Base-by-base conservation (phyloP, 2,329 filamentous ascomycete species). In the Lecanicillium sp. region DNA sequence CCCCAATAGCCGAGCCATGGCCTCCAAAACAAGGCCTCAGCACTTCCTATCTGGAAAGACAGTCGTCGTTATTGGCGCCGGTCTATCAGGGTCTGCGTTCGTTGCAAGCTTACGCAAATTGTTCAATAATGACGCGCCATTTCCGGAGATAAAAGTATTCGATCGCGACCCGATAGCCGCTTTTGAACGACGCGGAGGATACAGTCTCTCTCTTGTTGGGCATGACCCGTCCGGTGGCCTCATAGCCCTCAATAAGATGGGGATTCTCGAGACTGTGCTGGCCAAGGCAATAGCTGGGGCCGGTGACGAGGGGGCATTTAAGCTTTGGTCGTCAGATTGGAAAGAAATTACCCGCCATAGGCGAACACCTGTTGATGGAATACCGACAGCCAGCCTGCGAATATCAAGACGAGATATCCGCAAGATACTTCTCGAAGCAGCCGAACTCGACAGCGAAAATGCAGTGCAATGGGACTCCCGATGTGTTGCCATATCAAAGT, bases 41-140 rank as follows among this genome's bases (percentile, higher is more conserved):
- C 62, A 60, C 42, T 61, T 65, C 41, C 62, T 71, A 14, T 56
- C 62, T 5, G 62, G 64, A 12, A 72, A 71, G 54, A 66, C 60
- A 29, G 69, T 73, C 44, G 59, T 72, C 19, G 57, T 75, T 8
- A 62, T 67, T 4, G 72, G 72, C 5, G 69, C 60, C 17, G 72
- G 72, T 23, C 61, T 73, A 19, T 65, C 69, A 9, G 70, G 72
- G 4, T 62, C 68, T 10, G 58, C 68, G 6, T 74, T 75, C 47
- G 65, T 62, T 21, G 56, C 65, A 41, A 62, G 67, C 12, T 57
- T 74, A 8, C 61, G 59, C 27, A 67, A 66, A 42, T 60, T 64
- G 3, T 73, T 69, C 66, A 51, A 61, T n/a, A 50, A 58, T 2
- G 44, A 48, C 0, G 41, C 58, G 27, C 51, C 55, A 19, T 58